Base-by-base conservation (phyloP, 1,284 basidiomycete genomes). In the Peniophora sp. region DNA sequence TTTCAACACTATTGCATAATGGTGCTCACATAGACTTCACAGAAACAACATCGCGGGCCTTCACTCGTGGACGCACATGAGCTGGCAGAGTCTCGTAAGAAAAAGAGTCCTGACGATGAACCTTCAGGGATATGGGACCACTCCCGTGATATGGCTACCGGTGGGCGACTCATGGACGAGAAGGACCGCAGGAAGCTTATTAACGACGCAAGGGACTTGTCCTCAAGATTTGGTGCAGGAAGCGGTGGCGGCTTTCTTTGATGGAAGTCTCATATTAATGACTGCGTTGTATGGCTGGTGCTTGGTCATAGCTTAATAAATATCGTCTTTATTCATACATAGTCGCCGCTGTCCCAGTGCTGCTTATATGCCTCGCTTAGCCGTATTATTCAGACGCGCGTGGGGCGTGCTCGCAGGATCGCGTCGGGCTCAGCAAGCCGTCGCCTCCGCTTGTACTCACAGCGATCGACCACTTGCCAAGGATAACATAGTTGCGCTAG, bases 131-230 rank as follows among this genome's bases (percentile, higher is more conserved):
- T 95, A 41, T 97, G 93, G 93, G 92, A 97, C 59, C 89, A 89
- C 59, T 73, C 80, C 37, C 74, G 90, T 20, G 91, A 94, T 67
- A 94, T 97, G 91, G 79, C 78, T 3, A 62, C 94, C 12, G 83
- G 83, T 3, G 93, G 93, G 3, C 71, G 88, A 48, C 69, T 95
- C 36, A 85, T 97, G 85, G 89, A 88, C 58, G 92, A 94, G 56
- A 76, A 74, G 51, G 83, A 88, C 62, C 75, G 93, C 51, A 73
- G 77, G 50, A 83, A 83, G 60, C 76, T 92, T 66, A 76, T 97
- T 57, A 76, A 74, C 49, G 92, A 95, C 54, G 85, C 92, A 11
- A 81, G 78, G 57, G 80, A 83, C 3, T 71, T 95, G 22, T 83
- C 85, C 37, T 88, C 92, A 62, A 72, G 91, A 46, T 95, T 95